Evolutionary conservation across 768 basidiomycete genomes (phyloP).

Genomic region (Termitomyces sp.): DNA sequence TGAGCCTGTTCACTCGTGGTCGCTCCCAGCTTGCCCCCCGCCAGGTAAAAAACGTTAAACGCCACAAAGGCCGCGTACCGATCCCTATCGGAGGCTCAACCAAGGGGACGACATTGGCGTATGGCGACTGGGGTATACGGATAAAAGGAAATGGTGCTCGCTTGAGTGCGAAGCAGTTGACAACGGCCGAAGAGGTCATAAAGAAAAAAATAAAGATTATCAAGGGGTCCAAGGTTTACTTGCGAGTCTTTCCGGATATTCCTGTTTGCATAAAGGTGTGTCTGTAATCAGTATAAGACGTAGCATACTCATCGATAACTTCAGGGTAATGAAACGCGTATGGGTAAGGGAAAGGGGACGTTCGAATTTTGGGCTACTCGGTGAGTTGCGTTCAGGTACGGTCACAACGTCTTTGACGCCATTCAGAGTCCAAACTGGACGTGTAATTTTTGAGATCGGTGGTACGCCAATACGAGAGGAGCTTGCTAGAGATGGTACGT

Average conservation of each 20-base stretch:
- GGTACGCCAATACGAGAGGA: slow-evolving; percentile 88
- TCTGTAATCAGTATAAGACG: neutral
- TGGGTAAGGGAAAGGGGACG: slow-evolving; percentile 98
- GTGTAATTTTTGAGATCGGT: slow-evolving; percentile 92
- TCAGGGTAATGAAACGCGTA: slow-evolving; percentile 93
- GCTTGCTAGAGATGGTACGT: slow-evolving; percentile 83
- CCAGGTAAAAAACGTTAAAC: slow-evolving; percentile 76
- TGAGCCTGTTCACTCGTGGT: slow-evolving; percentile 36
- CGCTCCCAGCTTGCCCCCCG: slow-evolving; percentile 76
- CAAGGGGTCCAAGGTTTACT: slow-evolving; percentile 81
- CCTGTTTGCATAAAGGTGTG: slow-evolving; percentile 94
- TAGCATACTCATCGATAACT: neutral
- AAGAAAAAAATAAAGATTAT: slow-evolving; percentile 85
- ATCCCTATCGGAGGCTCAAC: slow-evolving; percentile 87
- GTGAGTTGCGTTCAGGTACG: slow-evolving; percentile 35
- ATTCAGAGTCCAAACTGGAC: slow-evolving; percentile 74
- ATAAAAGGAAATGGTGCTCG: slow-evolving; percentile 79
- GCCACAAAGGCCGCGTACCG: slow-evolving; percentile 86
- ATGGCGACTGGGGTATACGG: slow-evolving; percentile 89
- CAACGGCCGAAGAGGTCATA: slow-evolving; percentile 81
- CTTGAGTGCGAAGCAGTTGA: slow-evolving; percentile 85
- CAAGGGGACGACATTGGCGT: slow-evolving; percentile 88
- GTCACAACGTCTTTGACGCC: neutral
- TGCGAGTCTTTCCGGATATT: slow-evolving; percentile 94
- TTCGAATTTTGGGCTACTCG: slow-evolving; percentile 98